These are phyloP conservation scores for Vigna hirtella DNA, from an alignment of 306 rosid species.

Conservation along the genomic window DNA sequence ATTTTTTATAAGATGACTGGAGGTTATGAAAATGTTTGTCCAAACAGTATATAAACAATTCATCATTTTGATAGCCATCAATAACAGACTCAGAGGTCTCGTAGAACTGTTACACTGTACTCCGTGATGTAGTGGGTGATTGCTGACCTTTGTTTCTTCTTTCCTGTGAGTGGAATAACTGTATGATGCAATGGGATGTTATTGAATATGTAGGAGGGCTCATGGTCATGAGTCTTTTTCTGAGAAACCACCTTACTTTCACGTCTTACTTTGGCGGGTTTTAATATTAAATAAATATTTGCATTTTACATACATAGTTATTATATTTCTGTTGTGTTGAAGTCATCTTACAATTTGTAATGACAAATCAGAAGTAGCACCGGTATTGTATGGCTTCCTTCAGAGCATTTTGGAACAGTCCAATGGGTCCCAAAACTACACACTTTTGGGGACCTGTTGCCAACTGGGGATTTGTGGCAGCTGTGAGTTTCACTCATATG, in stretches of 20 bases:
- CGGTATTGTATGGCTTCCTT: slow-evolving; percentile 67
- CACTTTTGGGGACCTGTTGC: slow-evolving; percentile 99
- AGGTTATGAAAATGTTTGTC: not conserved
- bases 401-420: slow-evolving; percentile 90
- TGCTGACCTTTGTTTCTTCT: not conserved
- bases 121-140: not conserved
- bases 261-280: not conserved
- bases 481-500: slow-evolving; percentile 64
- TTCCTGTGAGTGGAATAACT: not conserved
- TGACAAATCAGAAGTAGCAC: slow-evolving; percentile 42
- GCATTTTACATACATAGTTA: slow-evolving; percentile 8
- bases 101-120: slow-evolving; percentile 8
- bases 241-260: slow-evolving; percentile 20
- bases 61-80: not conserved
- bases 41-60: not conserved
- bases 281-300: not conserved
- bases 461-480: slow-evolving; percentile 95
- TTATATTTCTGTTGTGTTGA: slow-evolving; percentile 14
- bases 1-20: not conserved
- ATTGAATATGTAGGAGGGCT: not conserved
- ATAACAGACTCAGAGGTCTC: not conserved
- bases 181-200: slow-evolving; percentile 20
- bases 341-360: slow-evolving; percentile 23
- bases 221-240: slow-evolving; percentile 12
- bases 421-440: slow-evolving; percentile 91